Base-by-base conservation (phyloP, 1,284 basidiomycete species). In the Porphyrellus sp. region DNA sequence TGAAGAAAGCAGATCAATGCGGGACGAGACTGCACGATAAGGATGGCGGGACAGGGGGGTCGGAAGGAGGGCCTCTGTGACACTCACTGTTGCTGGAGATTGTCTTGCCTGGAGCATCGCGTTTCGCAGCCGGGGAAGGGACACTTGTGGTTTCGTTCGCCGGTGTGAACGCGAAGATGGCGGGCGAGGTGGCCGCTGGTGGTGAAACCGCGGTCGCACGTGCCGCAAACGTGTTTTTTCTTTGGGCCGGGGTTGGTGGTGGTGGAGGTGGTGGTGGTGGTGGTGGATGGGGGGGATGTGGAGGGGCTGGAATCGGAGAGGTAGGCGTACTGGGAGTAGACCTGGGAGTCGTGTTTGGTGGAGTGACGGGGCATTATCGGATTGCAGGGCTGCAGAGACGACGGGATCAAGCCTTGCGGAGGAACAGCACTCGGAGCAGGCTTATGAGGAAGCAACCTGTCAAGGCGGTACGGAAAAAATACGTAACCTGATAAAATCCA, bases 101-200 rank as follows among this genome's bases (percentile, higher is more conserved):
- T 91, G 62, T 91, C 88, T 67, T 89, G 87, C 42, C 87, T 75
- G 6, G 86, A 89, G 62, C 88, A 91, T 15, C 86, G 77, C 3
- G 87, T 90, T 58, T 89, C 85, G 65, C 89, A 91, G 31, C 88
- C 88, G 21, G 87, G 88, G 70, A 89, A 90, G 27, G 88, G 88
- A 61, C 87, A 91, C 51, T 82, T 86, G 73, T 89, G 86, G 70
- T 89, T 89, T 52, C 85, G 74, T 63, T 90, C 86, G 48, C 89
- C 89, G 8, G 90, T 92, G 71, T 93, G 90, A 12, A 91, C 83
- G 48, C 88, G 78, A 23, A 85, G 80, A 67, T 93, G 90, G 44
- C 90, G 79, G 0, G 90, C 86, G 20, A 92, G 81, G 64, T 93
- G 91, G 30, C 90, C 90, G 61, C 83, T 86, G 39, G 90, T 93